Evolutionary conservation across 2,329 filamentous ascomycete species (phyloP), one percentile per base, ranked within the genome.

Genomic region (Gaeumannomyces sp.): DNA sequence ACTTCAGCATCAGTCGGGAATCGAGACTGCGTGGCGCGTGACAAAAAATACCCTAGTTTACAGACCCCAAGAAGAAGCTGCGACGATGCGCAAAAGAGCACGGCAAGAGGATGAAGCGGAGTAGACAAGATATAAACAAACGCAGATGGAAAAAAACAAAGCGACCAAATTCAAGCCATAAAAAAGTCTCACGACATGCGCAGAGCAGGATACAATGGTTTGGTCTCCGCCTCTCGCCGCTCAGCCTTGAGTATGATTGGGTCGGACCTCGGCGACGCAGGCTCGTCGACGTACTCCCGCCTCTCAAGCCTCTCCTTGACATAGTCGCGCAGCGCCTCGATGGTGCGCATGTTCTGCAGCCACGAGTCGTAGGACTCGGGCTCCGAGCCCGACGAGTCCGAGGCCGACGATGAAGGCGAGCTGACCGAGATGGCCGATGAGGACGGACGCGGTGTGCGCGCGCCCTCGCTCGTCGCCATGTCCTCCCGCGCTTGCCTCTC

Each of bases 331-430:
- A 89, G 80, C 59, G 78, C 82, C 76, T 89, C 87, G 63, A 89
- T 86, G 63, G 84, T 80, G 50, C 86, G 85, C 73, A 89, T 84
- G 71, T 89, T 87, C 74, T 88, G 85, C 16, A 89, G 76, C 86
- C 86, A 89, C 65, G 80, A 78, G 71, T 89, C 86, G 72, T 89
- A 86, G 64, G 81, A 81, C 71, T 87, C 85, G 31, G 83, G 82
- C 71, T 86, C 83, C 65, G 81, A 81, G 58, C 80, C 79, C 50
- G 79, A 80, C 56, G 80, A 80, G 53, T 78, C 80, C 67, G 88
- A 84, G 7, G 83, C 86, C 62, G 83, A 78, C 4, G 76, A 80
- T 0, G 84, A 83, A 10, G 85, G 85, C 7, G 86, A 88, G 69
- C 80, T 78, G 66, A 83, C 77, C 0, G 81, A 77, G 4, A 75